Base-by-base conservation (phyloP, 73 alveolate species). In the Paramecium octaurelia region DNA sequence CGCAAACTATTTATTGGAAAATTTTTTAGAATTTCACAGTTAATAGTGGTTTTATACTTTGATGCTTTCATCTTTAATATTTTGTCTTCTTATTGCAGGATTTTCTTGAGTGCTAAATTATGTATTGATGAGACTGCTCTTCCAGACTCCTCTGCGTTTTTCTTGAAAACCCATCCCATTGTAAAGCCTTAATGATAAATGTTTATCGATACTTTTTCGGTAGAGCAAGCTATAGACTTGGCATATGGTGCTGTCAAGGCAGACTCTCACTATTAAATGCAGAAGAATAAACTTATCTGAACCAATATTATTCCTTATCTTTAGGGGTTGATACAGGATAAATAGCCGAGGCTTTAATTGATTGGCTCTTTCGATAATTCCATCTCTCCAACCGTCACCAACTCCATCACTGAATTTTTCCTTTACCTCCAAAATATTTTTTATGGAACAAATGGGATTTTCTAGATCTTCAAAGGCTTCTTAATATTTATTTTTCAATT, bases 381-480 rank as follows among this genome's bases (percentile, higher is more conserved):
- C 94, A 64, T 96, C 97, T 59, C 94, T 96, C 99, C 99, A 96
- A 71, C 89, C 73, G 86, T 96, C 94, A 44, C 98, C 99, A 54
- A 96, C 99, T 8, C 99, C 99, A 86, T 96, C 99, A 71, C 97
- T 92, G 50, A 96, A 96, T 86, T 94, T 92, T 93, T 96, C 98
- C 93, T 96, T 92, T 95, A 94, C 94, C 99, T 92, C 99, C 99
- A 96, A 18, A 96, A 85, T 10, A 96, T 94, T 58, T 96, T 95
- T 7, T 85, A 86, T 6, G 99, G 99, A 70, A 96, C 86, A 94
- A 91, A 96, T 7, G 96, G n/a, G 96, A 44, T 96, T 90, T n/a
- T 94, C 94, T 36, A 92, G 58, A 31, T 57, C 93, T 87, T 96
- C 99, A 59, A 96, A 96, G 18, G 99, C 99, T 92, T 58, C 98